A percentile compares a stretch with the other conserved stretches of the same genome.
These are phyloP conservation scores for Ophiosphaerella herpotricha DNA, from an alignment of 2,329 filamentous ascomycete species.

Conservation along the genomic window DNA sequence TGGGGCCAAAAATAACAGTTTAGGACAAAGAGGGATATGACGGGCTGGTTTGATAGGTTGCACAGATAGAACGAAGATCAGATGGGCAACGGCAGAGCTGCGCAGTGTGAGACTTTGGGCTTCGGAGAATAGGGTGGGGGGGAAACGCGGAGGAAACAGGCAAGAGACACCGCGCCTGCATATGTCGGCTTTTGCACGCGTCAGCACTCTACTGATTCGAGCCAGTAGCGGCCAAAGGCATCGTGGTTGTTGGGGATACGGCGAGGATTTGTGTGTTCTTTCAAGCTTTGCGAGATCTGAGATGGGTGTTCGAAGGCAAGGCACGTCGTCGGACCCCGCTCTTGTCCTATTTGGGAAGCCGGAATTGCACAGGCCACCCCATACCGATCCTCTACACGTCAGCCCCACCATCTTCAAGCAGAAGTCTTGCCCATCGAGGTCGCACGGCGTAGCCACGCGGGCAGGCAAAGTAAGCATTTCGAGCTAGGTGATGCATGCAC, in stretches of 20 bases:
- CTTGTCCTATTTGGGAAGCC: no score
- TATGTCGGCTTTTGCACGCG: constrained; percentile 8
- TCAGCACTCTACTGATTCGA: not conserved
- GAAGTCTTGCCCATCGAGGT: no score
- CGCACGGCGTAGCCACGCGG: no score
- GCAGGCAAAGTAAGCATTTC: no score
- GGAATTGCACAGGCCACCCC: no score
- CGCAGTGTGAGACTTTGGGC: constrained; percentile 5
- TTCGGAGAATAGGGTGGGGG: constrained; percentile 28
- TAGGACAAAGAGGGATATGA: not conserved
- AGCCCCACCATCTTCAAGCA: no score
- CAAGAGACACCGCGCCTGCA: constrained; percentile 5
- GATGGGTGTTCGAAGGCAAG: not conserved
- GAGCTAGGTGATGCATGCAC: no score
- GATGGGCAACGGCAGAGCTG: not conserved
- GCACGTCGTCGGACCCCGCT: not conserved
- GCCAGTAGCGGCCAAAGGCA: not conserved
- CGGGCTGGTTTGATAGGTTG: not conserved
- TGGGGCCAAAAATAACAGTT: not conserved
- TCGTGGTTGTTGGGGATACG: not conserved
- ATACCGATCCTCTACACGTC: no score
- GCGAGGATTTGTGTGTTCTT: not conserved
- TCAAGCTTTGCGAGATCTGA: not conserved
- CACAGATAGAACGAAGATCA: not conserved
- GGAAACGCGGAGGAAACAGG: constrained; percentile 17